Percentiles rank a stretch among this genome's conserved stretches.
These are phyloP conservation scores for Scenedesmus sp. DNA, from an alignment of 163 green algal genomes.

Conservation along the genomic window DNA sequence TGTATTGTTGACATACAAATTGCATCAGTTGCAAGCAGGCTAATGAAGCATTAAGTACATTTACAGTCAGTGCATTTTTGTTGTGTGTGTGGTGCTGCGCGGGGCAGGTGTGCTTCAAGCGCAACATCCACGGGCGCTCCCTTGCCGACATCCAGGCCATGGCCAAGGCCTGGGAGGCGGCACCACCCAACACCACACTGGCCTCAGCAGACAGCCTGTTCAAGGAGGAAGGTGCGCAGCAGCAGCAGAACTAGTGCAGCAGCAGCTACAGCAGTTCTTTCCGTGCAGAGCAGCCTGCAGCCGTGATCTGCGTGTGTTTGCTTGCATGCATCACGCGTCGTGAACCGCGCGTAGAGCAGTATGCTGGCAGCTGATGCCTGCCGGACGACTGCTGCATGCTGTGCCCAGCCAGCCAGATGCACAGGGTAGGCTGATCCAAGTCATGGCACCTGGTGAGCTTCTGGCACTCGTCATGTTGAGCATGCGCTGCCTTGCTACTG, in stretches of 20 bases:
- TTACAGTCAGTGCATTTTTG: neutral
- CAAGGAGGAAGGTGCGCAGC: neutral
- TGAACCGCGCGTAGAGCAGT: neutral
- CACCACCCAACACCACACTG: conserved; percentile 5
- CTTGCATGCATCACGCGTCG: too few relatives aligned
- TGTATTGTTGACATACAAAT: neutral
- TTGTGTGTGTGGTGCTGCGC: neutral
- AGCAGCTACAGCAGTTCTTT: neutral
- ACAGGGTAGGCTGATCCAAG: too few relatives aligned
- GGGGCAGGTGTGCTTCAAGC: conserved; percentile 36
- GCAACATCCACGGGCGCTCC: conserved; percentile 19
- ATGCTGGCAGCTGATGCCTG: neutral
- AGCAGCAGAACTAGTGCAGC: neutral
- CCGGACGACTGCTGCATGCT: neutral
- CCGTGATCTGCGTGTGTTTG: too few relatives aligned
- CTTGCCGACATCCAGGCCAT: conserved; percentile 41
- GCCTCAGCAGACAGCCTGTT: conserved; percentile 15
- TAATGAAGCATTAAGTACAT: neutral
- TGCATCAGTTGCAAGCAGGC: neutral
- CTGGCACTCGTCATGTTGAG: neutral
- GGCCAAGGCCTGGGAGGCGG: conserved; percentile 5
- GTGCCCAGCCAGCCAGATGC: neutral
- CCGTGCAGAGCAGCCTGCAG: too few relatives aligned
- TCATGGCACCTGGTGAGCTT: neutral
- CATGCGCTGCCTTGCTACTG: neutral